Evolutionary conservation across 495 filamentous ascomycete genomes (phyloP), one percentile per base, ranked within the genome.

Genomic region (Trichoderma reesei): DNA sequence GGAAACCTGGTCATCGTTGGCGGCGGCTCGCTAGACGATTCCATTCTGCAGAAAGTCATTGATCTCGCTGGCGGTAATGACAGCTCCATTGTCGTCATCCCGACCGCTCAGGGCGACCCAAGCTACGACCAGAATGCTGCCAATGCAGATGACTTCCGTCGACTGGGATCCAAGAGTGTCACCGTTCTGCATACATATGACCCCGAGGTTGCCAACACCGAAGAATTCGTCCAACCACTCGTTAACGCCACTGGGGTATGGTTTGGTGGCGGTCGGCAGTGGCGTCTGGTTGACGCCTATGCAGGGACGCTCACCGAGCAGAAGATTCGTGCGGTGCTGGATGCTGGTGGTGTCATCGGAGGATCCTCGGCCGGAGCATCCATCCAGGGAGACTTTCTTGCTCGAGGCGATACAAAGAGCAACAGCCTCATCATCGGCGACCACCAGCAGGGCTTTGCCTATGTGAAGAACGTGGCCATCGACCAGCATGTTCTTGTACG

Each of bases 21-120:
- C 6, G 73, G 73, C 1, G 72, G 72, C n/a, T 69, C 66, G 3
- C 67, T 69, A 37, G 59, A 62, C 56, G 64, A 65, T 34, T 41
- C 54, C 34, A 65, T 65, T 39, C 59, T 60, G 36, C 64, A 72
- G 44, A 65, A 72, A 44, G 75, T 79, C 36, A 80, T 80, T 46
- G 71, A 71, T 46, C 68, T 80, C 0, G 74, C 76, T 0, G 74
- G 76, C 5, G 69, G 79, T 0, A 73, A 72, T 3, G 72, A 76
- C 18, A 74, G 74, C 1, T 76, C 78, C 3, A 78, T 80, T 31
- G 66, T 82, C 18, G 73, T 80, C 16, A 73, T 82, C 38, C 79
- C 79, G 42, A 76, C 72, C 0, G 73, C 72, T 0, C 72, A 72
- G 6, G 73, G 69, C 4, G 65, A 63, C 14, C 51, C 59, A 14